Base-by-base conservation (phyloP, 495 filamentous ascomycete species). In the Trichoderma virens region DNA sequence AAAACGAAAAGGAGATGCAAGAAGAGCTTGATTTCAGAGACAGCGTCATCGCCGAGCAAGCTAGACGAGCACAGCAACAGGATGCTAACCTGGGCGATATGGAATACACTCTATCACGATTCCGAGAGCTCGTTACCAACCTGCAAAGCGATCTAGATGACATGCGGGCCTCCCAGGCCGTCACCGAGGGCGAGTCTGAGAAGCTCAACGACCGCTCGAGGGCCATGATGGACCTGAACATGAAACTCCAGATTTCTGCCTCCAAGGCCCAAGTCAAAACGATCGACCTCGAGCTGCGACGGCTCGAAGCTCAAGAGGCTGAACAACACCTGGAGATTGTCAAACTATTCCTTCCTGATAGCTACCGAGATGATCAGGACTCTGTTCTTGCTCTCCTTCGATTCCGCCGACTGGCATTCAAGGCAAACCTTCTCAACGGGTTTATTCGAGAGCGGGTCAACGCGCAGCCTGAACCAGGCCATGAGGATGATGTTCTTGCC, bases 221-320 rank as follows among this genome's bases (percentile, higher is more conserved):
- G 61, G 90, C 91, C 25, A 96, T 98, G 91, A 87, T 95, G 83
- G 92, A 98, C 73, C 82, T 98, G 47, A 98, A 97, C 74, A 83
- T 93, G 84, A 93, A 94, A 69, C 84, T 98, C 38, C 93, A 96
- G 69, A 82, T 87, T 41, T 93, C 92, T 13, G 91, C 91, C 27
- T 82, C 90, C 14, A 97, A 96, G 76, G 86, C 92, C 2, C 93
- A 96, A 72, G 88, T 90, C 68, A 97, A 94, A 73, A 92, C 91
- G 0, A 93, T 98, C 64, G 93, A 97, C 68, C 79, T 96, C 7
- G 95, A 98, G 72, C 79, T 98, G 27, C 82, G 87, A 34, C 88
- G 88, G 65, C 85, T 98, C 74, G 91, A 96, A 67, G 90, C 92
- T 2, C 89, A 93, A 68, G 92, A 98, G 80, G 90, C 91, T 2